A percentile compares a stretch with the other conserved stretches of the same genome.
Evolutionary conservation across 2,329 filamentous ascomycete species (phyloP).

Genomic region (Phialophora tarda): DNA sequence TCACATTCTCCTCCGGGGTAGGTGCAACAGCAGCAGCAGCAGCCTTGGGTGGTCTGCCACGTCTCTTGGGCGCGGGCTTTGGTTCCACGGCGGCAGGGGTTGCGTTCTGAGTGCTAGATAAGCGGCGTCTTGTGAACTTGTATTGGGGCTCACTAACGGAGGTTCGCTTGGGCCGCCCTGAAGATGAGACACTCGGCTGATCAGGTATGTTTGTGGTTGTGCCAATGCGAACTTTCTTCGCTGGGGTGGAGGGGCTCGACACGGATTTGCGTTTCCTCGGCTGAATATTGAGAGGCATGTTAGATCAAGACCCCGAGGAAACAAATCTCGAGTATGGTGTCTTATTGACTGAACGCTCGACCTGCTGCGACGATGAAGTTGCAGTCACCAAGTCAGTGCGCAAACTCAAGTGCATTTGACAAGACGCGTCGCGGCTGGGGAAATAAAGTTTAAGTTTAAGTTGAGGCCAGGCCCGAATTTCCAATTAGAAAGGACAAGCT

Average conservation of each 20-base stretch:
- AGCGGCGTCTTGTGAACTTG: constrained; percentile 20
- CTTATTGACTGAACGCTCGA: background rate
- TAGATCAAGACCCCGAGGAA: background rate
- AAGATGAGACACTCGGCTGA: constrained; percentile 8
- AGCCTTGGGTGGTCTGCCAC: constrained; percentile 21
- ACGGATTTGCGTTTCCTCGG: constrained; percentile 33
- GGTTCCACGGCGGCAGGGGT: constrained; percentile 4
- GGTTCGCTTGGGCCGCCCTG: constrained; percentile 34
- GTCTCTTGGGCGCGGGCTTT: constrained; percentile 10
- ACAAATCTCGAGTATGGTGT: background rate
- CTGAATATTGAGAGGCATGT: constrained; percentile 20
- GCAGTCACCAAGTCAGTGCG: background rate
- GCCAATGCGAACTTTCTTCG: constrained; percentile 35
- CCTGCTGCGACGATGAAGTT: background rate
- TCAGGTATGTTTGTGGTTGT: constrained; percentile 23
- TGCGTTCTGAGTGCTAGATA: constrained; percentile 21
- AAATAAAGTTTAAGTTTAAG: constrained; percentile 6
- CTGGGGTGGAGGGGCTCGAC: constrained; percentile 6
- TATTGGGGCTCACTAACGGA: constrained; percentile 34
- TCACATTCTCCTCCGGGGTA: constrained; percentile 6
- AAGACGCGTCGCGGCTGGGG: constrained; percentile 4
- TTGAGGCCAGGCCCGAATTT: background rate
- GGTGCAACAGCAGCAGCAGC: constrained; percentile 4
- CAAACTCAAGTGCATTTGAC: background rate
- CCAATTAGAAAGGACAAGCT: background rate